Percentiles rank a stretch among this genome's conserved stretches.
phyloP scores from a whole-genome alignment of 2,329 filamentous ascomycete species.

The Coleophoma cylindrospora region DNA sequence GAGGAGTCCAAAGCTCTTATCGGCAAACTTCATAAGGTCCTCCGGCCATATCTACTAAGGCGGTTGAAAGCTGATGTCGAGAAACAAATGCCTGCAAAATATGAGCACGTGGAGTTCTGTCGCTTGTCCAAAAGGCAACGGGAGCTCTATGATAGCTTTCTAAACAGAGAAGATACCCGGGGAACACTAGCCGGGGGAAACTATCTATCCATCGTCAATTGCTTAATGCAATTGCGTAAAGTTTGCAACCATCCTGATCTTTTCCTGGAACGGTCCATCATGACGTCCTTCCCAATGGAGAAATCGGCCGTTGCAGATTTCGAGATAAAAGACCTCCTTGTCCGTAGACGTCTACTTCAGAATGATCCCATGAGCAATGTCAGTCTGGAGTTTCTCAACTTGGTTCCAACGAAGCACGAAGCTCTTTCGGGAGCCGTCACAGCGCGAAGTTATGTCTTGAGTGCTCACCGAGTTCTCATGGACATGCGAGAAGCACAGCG shows the following conservation, averaged over 20 bases:
- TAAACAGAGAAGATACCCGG: constrained; percentile 83
- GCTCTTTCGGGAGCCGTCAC: constrained; percentile 49
- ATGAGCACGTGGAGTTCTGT: constrained; percentile 95
- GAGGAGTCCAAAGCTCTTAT: constrained; percentile 91
- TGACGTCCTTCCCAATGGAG: constrained; percentile 91
- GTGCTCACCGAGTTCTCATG: constrained; percentile 64
- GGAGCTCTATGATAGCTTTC: constrained; percentile 93
- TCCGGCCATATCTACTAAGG: constrained; percentile 86
- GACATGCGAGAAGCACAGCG: constrained; percentile 70
- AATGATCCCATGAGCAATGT: constrained; percentile 58
- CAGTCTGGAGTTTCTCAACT: constrained; percentile 72
- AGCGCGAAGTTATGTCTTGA: constrained; percentile 58
- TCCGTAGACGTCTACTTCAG: constrained; percentile 62
- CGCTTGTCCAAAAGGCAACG: constrained; percentile 91
- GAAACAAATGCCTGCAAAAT: constrained; percentile 98
- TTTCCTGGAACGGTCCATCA: constrained; percentile 92
- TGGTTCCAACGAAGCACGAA: constrained; percentile 70
- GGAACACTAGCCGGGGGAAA: constrained; percentile 88
- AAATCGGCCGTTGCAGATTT: constrained; percentile 73
- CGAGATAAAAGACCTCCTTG: constrained; percentile 63
- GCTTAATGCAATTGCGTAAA: constrained; percentile 93
- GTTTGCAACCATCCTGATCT: constrained; percentile 98
- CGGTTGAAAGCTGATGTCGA: constrained; percentile 95
- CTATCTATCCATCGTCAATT: constrained; percentile 97
- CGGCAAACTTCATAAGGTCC: constrained; percentile 85